Base-by-base conservation (phyloP, 1,284 basidiomycete genomes). In the Acaromyces ingoldii region DNA sequence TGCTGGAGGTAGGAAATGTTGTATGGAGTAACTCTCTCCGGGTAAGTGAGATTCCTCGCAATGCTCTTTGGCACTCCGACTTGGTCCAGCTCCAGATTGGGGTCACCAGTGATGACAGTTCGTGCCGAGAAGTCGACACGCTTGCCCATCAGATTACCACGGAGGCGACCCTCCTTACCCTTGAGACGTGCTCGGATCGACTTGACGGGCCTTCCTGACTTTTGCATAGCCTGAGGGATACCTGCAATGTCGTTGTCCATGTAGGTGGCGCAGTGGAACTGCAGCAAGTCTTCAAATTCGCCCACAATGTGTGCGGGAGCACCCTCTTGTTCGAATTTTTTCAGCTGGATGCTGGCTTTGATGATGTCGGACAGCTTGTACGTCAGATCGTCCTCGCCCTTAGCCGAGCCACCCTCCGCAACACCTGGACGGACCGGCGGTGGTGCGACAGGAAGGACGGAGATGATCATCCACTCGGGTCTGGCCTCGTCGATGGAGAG, bases 181-280 rank as follows among this genome's bases (percentile, higher is more conserved):
- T 98, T 98, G 53, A 99, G 82, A 60, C 95, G 87, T 4, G 93
- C 91, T 60, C 95, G 89, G 71, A 99, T 96, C 34, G 95, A 93
- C 79, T 99, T 99, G 64, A 99, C 88, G 6, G 95, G 93, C 58
- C 95, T 84, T 30, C 95, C 95, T 28, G 91, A 95, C 77, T 98
- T 98, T 75, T 98, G 95, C 70, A 96, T 79, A 0, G 93, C 91
- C 75, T 97, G 92, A 0, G 95, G 95, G 37, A 97, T 91, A 53
- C 95, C 95, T 28, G 95, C 91, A 62, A 98, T 93, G 76, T 98
- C 92, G 76, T 98, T 99, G 76, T 99, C 95, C 93, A 99, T 98
- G 76, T 98, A 98, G 0, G 95, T 98, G 6, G 93, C 95, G 57
- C 95, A 91, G 75, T 98, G 95, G 77, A 93, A 98, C 85, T 73